A percentile compares a stretch with the other conserved stretches of the same genome.
Conservation (phyloP, 345 rosid genomes). For the Moricandia arvensis region DNA sequence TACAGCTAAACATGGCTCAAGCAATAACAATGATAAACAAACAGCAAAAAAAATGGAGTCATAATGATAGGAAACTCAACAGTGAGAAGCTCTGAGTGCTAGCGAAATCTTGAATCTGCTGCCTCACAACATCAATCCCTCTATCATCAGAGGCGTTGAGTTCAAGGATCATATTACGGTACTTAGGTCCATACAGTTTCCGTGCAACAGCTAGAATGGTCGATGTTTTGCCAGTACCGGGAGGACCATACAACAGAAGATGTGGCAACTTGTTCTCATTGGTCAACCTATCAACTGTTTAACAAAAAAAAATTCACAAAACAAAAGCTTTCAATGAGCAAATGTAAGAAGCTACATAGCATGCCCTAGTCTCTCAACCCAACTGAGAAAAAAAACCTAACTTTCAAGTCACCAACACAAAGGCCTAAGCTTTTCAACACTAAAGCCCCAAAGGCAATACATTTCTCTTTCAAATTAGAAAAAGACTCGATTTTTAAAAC, state of each 20-base stretch:
- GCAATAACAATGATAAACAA: neutral
- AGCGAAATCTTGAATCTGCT: slow-evolving; percentile 94
- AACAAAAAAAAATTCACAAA: slow-evolving; percentile 2
- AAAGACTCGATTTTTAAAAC: slow-evolving; percentile 2
- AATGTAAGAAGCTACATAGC: neutral
- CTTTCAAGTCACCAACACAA: no score
- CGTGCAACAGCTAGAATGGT: slow-evolving; percentile 96
- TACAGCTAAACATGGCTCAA: neutral
- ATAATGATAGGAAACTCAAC: slow-evolving; percentile 41
- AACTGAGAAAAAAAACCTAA: no score
- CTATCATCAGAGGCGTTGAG: slow-evolving; percentile 95
- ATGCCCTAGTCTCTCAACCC: neutral
- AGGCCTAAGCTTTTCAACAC: neutral
- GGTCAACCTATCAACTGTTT: slow-evolving; percentile 87
- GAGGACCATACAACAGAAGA: slow-evolving; percentile 91
- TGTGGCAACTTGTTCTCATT: slow-evolving; percentile 94
- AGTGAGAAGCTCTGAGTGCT: slow-evolving; percentile 98
- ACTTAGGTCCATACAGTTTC: slow-evolving; percentile 85
- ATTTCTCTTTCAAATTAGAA: neutral
- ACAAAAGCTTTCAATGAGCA: neutral
- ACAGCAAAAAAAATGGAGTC: neutral
- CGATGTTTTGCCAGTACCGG: slow-evolving; percentile 98
- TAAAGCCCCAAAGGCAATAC: neutral
- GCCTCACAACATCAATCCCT: slow-evolving; percentile 91
- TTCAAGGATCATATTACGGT: slow-evolving; percentile 92